phyloP scores from a whole-genome alignment of 805 yeast species.

The Cyberlindnera samutprakarnensis region DNA sequence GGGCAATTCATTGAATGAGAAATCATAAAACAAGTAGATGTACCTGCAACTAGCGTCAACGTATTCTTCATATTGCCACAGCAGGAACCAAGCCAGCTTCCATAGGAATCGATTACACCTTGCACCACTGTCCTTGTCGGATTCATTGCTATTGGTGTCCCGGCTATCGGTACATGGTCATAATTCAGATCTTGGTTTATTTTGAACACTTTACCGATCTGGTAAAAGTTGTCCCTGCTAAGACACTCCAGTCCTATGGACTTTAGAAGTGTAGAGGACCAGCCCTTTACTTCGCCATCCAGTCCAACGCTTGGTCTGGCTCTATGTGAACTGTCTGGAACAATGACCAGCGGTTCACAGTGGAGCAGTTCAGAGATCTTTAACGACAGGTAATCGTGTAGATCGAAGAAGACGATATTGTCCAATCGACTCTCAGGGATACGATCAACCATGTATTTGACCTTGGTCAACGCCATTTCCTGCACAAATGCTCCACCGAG shows the following conservation, averaged over 20 bases:
- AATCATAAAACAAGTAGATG: constrained; percentile 48
- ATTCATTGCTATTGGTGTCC: constrained; percentile 22
- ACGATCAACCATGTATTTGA: constrained; percentile 30
- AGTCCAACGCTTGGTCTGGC: constrained; percentile 29
- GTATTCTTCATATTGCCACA: constrained; percentile 18
- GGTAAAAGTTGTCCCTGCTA: constrained; percentile 11
- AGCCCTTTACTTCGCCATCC: constrained; percentile 55
- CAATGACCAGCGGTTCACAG: constrained; percentile 4
- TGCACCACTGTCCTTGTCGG: constrained; percentile 23
- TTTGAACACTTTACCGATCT: constrained; percentile 26
- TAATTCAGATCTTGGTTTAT: background rate
- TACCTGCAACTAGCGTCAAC: constrained; percentile 51
- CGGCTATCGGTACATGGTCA: constrained; percentile 22
- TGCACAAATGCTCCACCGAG: constrained; percentile 43
- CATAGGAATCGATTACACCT: constrained; percentile 56
- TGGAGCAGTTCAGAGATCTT: constrained; percentile 13
- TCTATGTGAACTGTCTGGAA: constrained; percentile 4
- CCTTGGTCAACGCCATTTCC: constrained; percentile 53
- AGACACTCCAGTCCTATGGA: constrained; percentile 15
- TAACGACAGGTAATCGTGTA: constrained; percentile 38
- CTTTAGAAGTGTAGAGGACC: constrained; percentile 28
- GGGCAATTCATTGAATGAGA: constrained; percentile 18
- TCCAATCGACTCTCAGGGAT: constrained; percentile 14
- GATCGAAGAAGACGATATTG: constrained; percentile 36
- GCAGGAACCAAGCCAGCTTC: constrained; percentile 41